Percentiles rank a stretch among this genome's conserved stretches.
Conservation (phyloP, 305 asterid species). For the Fraxinus sp. region DNA sequence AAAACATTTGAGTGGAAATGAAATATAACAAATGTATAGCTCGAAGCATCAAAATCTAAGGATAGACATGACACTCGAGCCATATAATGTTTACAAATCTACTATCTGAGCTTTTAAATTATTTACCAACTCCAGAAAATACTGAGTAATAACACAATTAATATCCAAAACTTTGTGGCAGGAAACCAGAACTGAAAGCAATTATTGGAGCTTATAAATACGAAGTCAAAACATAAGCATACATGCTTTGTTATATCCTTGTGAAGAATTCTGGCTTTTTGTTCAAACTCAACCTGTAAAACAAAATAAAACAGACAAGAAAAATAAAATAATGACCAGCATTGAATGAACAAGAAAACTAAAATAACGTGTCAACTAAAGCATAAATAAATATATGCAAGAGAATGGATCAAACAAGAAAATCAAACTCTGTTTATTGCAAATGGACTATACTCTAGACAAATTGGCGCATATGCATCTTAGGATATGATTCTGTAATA, state of each 20-base stretch:
- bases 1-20: not conserved
- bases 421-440: not conserved
- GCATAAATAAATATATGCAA: not conserved
- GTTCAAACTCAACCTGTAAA: conserved; percentile 49
- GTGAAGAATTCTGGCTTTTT: conserved; percentile 48
- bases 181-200: conserved; percentile 1
- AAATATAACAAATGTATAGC: not conserved
- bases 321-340: not conserved
- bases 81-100: not conserved
- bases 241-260: conserved; percentile 49
- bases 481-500: not conserved
- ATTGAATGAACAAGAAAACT: not conserved
- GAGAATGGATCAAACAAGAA: not conserved
- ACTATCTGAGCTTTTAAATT: not conserved
- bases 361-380: not conserved
- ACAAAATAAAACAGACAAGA: not conserved
- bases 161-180: not conserved
- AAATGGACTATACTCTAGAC: not conserved
- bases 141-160: not conserved
- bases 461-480: not conserved
- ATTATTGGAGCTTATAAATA: conserved; percentile 15
- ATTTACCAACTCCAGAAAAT: not conserved
- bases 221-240: conserved; percentile 21
- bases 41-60: not conserved
- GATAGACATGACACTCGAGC: not conserved